These are phyloP conservation scores for Tarenaya hassleriana DNA, from an alignment of 345 rosid species.

Conservation along the genomic window DNA sequence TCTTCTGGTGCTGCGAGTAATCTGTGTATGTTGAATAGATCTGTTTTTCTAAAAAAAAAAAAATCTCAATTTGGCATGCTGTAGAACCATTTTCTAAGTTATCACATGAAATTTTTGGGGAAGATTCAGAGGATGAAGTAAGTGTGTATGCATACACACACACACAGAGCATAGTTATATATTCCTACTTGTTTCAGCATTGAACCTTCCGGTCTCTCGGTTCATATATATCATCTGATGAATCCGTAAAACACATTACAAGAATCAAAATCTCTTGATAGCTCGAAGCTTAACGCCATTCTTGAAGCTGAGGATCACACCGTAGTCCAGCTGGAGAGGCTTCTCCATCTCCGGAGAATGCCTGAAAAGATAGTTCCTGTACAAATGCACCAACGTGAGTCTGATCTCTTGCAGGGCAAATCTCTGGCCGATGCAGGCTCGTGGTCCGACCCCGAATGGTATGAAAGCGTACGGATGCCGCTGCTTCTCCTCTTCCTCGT, in stretches of 20 bases:
- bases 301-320: slow-evolving; percentile 82
- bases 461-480: slow-evolving; percentile 80
- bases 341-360: slow-evolving; percentile 79
- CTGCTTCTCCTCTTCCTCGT: slow-evolving; percentile 65
- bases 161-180: too few relatives aligned
- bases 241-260: slow-evolving; percentile 20
- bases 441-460: slow-evolving; percentile 90
- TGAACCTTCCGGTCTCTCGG: too few relatives aligned
- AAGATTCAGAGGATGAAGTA: too few relatives aligned
- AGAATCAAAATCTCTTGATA: slow-evolving; percentile 44
- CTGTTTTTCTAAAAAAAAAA: slow-evolving; percentile 3
- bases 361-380: slow-evolving; percentile 52
- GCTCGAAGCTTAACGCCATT: slow-evolving; percentile 69
- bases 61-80: too few relatives aligned
- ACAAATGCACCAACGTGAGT: slow-evolving; percentile 64
- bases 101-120: too few relatives aligned
- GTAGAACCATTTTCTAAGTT: too few relatives aligned
- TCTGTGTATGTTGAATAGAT: slow-evolving; percentile 26
- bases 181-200: too few relatives aligned
- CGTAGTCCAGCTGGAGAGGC: slow-evolving; percentile 68
- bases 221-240: slow-evolving; percentile 2
- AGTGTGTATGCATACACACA: too few relatives aligned
- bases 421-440: slow-evolving; percentile 82
- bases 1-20: slow-evolving; percentile 27
- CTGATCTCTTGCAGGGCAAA: slow-evolving; percentile 74